Conservation (phyloP, 306 rosid genomes). For the Amphicarpaea edgeworthii region DNA sequence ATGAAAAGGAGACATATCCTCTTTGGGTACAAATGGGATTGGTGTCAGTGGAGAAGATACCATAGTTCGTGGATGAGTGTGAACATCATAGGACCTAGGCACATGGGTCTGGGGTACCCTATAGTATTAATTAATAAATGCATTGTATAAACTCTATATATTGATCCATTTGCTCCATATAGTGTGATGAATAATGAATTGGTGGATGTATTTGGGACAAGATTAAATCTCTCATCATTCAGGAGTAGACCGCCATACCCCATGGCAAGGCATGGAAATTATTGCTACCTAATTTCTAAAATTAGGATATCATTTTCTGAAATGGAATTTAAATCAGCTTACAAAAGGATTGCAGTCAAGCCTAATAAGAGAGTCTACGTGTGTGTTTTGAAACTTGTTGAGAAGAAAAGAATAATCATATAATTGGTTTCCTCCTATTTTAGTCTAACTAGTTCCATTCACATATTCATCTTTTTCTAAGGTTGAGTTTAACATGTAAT, state of each 20-base stretch:
- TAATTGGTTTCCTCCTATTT: background rate
- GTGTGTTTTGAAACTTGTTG: no score
- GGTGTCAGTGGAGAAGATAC: slow-evolving; percentile 27
- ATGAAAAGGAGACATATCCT: slow-evolving; percentile 25
- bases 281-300: background rate
- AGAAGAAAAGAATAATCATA: no score
- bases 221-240: slow-evolving; percentile 32
- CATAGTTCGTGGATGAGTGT: slow-evolving; percentile 32
- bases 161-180: background rate
- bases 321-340: no score
- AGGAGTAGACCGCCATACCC: slow-evolving; percentile 2
- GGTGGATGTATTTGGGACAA: slow-evolving; percentile 22
- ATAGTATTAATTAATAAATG: background rate
- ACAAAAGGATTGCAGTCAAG: no score
- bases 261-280: background rate
- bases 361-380: no score
- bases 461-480: no score
- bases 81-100: slow-evolving; percentile 29
- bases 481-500: no score
- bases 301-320: background rate
- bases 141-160: background rate
- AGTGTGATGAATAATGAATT: background rate
- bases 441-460: background rate
- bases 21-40: slow-evolving; percentile 10
- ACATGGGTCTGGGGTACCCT: slow-evolving; percentile 26